A percentile compares a stretch with the other conserved stretches of the same genome.
Evolutionary conservation across 495 filamentous ascomycete genomes (phyloP).

Genomic region (Podospora pseudocomata): DNA sequence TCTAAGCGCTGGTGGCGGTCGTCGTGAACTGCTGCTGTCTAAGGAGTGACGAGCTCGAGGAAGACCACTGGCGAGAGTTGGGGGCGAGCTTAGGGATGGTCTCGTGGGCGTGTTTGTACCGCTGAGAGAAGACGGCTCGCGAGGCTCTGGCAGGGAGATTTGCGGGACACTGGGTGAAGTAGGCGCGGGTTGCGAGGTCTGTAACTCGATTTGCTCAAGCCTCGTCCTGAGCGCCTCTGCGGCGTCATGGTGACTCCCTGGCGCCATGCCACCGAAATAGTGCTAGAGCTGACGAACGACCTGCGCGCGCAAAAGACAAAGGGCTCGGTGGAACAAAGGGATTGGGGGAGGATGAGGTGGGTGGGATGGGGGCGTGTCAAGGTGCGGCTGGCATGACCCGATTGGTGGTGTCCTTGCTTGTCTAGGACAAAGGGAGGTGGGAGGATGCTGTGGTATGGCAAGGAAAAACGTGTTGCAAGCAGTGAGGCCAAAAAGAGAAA

Average conservation of each 20-base stretch:
- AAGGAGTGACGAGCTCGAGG: conserved; percentile 2
- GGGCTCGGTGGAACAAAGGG: background rate
- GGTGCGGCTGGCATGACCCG: background rate
- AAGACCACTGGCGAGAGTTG: background rate
- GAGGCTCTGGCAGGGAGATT: background rate
- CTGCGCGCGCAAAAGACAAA: background rate
- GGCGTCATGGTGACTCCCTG: conserved; percentile 12
- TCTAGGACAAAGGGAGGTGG: background rate
- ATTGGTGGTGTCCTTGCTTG: background rate
- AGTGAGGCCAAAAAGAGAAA: background rate
- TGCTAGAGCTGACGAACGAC: background rate
- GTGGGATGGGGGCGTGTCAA: background rate
- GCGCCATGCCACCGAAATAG: conserved; percentile 16
- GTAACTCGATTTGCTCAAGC: conserved; percentile 28
- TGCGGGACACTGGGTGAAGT: background rate
- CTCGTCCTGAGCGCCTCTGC: conserved; percentile 22
- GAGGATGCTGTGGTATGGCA: background rate
- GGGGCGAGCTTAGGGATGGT: background rate
- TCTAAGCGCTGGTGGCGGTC: conserved; percentile 9
- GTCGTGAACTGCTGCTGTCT: background rate
- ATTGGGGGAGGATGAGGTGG: background rate
- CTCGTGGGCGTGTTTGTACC: conserved; percentile 2
- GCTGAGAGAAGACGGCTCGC: conserved; percentile 4
- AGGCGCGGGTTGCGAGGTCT: conserved; percentile 10
- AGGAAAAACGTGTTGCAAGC: background rate